These are phyloP conservation scores for Emergomyces orientalis DNA, from an alignment of 2,329 filamentous ascomycete genomes.

Conservation along the genomic window DNA sequence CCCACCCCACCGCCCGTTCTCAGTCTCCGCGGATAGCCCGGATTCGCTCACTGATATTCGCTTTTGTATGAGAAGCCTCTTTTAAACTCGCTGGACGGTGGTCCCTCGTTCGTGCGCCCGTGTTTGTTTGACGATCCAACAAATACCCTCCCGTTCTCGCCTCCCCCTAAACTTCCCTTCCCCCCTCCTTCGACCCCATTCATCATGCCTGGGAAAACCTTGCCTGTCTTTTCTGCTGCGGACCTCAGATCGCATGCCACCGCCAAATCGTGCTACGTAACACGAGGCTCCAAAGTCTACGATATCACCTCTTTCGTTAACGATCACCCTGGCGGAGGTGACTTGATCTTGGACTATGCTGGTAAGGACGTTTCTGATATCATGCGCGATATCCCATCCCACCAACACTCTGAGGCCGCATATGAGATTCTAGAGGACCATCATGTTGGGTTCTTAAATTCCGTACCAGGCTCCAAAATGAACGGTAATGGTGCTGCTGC, in stretches of 20 bases:
- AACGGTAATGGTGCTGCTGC: slow-evolving; percentile 28
- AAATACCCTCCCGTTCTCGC: not conserved
- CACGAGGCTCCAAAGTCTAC: slow-evolving; percentile 80
- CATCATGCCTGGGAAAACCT: slow-evolving; percentile 65
- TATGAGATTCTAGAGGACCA: slow-evolving; percentile 90
- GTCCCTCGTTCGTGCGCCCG: not conserved
- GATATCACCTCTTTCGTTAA: slow-evolving; percentile 88
- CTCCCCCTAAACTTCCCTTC: not conserved
- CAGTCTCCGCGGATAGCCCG: not conserved
- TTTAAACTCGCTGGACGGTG: not conserved
- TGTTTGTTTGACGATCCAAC: not conserved
- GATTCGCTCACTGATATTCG: not conserved
- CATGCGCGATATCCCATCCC: slow-evolving; percentile 71
- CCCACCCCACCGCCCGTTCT: not conserved
- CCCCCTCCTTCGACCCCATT: not conserved
- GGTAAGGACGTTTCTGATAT: slow-evolving; percentile 79
- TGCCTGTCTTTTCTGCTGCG: slow-evolving; percentile 71
- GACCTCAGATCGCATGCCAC: slow-evolving; percentile 77
- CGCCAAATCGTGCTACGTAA: slow-evolving; percentile 82
- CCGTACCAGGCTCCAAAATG: slow-evolving; percentile 47
- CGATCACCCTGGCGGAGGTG: slow-evolving; percentile 81
- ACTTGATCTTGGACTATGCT: slow-evolving; percentile 80
- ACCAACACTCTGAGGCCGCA: slow-evolving; percentile 81
- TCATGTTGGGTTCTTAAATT: slow-evolving; percentile 68
- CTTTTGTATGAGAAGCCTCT: not conserved